Conservation (phyloP, 306 rosid genomes). For the Casuarina equisetifolia region DNA sequence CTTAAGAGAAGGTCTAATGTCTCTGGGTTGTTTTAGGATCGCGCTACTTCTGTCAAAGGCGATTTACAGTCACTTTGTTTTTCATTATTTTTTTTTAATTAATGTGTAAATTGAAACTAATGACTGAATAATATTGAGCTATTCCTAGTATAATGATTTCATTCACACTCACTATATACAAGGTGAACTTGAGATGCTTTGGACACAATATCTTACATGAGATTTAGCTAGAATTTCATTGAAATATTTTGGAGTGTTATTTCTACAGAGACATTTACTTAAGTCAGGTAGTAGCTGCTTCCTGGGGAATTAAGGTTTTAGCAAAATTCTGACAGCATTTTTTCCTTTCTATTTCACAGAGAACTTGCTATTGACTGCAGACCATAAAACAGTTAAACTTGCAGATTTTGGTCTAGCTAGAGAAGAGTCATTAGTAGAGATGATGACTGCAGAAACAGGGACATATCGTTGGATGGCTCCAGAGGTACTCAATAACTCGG, state of each 20-base stretch:
- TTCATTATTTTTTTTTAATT: not conserved
- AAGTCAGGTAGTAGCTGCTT: not conserved
- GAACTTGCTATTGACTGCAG: constrained; percentile 80
- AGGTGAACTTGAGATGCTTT: constrained; percentile 15
- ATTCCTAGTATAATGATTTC: not conserved
- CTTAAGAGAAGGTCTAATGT: constrained; percentile 2
- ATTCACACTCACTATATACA: not conserved
- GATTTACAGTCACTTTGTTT: not conserved
- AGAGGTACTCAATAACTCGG: constrained; percentile 53
- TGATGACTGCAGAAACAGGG: constrained; percentile 99
- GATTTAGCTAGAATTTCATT: constrained; percentile 3
- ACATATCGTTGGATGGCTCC: constrained; percentile 99
- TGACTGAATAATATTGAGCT: not conserved
- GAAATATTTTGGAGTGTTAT: not conserved
- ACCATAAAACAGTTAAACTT: constrained; percentile 80
- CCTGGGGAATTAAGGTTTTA: not conserved
- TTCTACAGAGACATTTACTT: not conserved
- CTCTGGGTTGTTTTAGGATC: not conserved
- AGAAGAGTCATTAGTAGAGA: constrained; percentile 91
- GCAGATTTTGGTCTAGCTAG: constrained; percentile 96
- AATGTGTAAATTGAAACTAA: not conserved
- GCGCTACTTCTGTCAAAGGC: not conserved
- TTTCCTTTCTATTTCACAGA: constrained; percentile 46
- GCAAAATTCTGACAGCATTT: constrained; percentile 24
- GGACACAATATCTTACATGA: not conserved